These are phyloP conservation scores for Amaranthus tricolor DNA, from an alignment of 179 eudicot species.

Conservation along the genomic window DNA sequence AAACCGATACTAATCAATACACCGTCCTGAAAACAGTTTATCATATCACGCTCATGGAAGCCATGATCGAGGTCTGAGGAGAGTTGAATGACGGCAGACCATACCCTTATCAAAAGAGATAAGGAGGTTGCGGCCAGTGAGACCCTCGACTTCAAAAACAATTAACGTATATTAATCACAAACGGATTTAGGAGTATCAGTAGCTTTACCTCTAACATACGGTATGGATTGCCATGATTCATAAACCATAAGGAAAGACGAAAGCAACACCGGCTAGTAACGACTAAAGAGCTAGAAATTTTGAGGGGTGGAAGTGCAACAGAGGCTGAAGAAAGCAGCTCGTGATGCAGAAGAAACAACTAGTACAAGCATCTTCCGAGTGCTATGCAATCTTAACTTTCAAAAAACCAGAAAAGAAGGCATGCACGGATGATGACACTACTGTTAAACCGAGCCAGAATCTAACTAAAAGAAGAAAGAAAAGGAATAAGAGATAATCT, in stretches of 20 bases:
- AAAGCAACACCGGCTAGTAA: constrained; percentile 9
- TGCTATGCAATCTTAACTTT: constrained; percentile 47
- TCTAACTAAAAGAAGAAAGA: constrained; percentile 27
- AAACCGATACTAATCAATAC: not conserved
- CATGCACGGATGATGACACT: constrained; percentile 31
- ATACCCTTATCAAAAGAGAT: too few relatives aligned
- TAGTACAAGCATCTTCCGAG: constrained; percentile 21
- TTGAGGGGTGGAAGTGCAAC: constrained; percentile 26
- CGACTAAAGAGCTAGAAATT: constrained; percentile 15
- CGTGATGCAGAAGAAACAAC: constrained; percentile 29
- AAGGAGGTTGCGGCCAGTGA: not conserved
- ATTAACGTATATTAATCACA: not conserved
- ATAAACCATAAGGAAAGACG: constrained; percentile 11
- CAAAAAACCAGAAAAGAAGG: constrained; percentile 59
- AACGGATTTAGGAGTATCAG: not conserved
- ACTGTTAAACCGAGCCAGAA: constrained; percentile 34
- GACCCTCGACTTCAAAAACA: not conserved
- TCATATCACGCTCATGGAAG: too few relatives aligned
- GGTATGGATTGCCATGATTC: constrained; percentile 12
- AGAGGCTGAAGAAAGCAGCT: constrained; percentile 19
- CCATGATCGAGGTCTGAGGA: too few relatives aligned
- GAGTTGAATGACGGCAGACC: too few relatives aligned
- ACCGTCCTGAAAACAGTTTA: not conserved
- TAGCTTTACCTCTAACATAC: constrained; percentile 24
- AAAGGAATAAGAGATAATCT: constrained; percentile 12